Conservation (phyloP, 805 yeast species). For the Diddensiella transvaalensis region DNA sequence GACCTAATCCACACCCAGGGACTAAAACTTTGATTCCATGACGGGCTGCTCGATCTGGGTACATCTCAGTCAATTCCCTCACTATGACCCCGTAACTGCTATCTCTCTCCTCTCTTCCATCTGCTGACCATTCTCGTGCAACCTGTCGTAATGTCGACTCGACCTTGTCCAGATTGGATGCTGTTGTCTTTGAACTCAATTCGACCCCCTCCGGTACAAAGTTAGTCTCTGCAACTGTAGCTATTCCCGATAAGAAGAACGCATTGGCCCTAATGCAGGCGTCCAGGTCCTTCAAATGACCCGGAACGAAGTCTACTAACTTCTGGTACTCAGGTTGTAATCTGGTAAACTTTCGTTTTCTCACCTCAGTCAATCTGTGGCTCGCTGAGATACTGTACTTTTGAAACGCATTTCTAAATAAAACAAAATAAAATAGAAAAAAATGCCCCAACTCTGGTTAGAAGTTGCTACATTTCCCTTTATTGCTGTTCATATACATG, state of each 20-base stretch:
- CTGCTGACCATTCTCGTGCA: slow-evolving; percentile 72
- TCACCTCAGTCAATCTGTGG: slow-evolving; percentile 12
- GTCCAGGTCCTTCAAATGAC: slow-evolving; percentile 17
- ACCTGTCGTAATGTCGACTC: slow-evolving; percentile 59
- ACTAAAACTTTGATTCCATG: slow-evolving; percentile 45
- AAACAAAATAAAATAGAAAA: background rate
- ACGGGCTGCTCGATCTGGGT: slow-evolving; percentile 31
- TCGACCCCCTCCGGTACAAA: slow-evolving; percentile 14
- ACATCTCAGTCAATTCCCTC: slow-evolving; percentile 38
- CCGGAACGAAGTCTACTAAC: slow-evolving; percentile 4
- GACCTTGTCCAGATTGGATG: slow-evolving; percentile 53
- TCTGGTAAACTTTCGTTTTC: slow-evolving; percentile 12
- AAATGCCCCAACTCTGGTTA: too few species aligned
- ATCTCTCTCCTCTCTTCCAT: slow-evolving; percentile 50
- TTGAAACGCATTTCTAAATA: slow-evolving; percentile 11
- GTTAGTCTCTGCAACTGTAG: slow-evolving; percentile 20
- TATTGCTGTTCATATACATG: too few species aligned
- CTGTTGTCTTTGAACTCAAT: slow-evolving; percentile 15
- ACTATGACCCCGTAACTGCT: slow-evolving; percentile 55
- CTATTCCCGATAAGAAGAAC: slow-evolving; percentile 23
- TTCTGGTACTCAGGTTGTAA: slow-evolving; percentile 6
- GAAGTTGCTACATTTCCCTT: too few species aligned
- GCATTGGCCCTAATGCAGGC: slow-evolving; percentile 21
- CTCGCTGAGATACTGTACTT: slow-evolving; percentile 13
- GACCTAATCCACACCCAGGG: slow-evolving; percentile 90